Evolutionary conservation across 164 flowering plant species (phyloP).

Genomic region (Vitis riparia): DNA sequence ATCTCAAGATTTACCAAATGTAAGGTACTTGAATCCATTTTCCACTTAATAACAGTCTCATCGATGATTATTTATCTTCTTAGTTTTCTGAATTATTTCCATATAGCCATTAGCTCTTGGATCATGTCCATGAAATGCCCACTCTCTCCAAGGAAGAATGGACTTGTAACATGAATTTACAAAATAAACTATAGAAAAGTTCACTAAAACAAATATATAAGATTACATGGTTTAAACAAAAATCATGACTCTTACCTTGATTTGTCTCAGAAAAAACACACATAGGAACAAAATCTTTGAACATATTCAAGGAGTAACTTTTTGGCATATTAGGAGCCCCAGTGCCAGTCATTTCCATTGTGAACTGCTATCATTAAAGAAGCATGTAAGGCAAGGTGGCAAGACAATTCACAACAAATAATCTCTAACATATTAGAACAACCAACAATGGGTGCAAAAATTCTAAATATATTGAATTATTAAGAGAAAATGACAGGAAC

Average conservation of each 20-base stretch:
- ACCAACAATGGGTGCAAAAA: background rate
- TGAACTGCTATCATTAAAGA: conserved; percentile 36
- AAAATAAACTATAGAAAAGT: background rate
- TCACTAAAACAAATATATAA: background rate
- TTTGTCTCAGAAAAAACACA: conserved; percentile 55
- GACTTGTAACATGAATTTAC: background rate
- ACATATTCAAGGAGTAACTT: conserved; percentile 66
- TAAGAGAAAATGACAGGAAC: no score
- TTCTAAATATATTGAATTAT: no score
- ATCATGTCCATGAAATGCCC: background rate
- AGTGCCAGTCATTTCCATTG: conserved; percentile 61
- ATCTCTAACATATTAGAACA: background rate
- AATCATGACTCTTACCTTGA: conserved; percentile 38
- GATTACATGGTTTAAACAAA: background rate
- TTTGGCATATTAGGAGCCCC: conserved; percentile 49
- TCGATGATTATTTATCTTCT: background rate
- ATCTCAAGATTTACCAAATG: no score
- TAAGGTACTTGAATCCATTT: background rate
- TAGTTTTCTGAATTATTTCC: background rate
- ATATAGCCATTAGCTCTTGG: background rate
- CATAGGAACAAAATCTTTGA: conserved; percentile 72
- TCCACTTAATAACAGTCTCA: background rate
- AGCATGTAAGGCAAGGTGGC: conserved; percentile 4
- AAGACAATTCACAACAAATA: background rate
- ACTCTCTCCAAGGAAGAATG: background rate